A percentile compares a stretch with the other conserved stretches of the same genome.
These are phyloP conservation scores for Phytophthora meadii DNA, from an alignment of 352 stramenopile genomes.

Conservation along the genomic window DNA sequence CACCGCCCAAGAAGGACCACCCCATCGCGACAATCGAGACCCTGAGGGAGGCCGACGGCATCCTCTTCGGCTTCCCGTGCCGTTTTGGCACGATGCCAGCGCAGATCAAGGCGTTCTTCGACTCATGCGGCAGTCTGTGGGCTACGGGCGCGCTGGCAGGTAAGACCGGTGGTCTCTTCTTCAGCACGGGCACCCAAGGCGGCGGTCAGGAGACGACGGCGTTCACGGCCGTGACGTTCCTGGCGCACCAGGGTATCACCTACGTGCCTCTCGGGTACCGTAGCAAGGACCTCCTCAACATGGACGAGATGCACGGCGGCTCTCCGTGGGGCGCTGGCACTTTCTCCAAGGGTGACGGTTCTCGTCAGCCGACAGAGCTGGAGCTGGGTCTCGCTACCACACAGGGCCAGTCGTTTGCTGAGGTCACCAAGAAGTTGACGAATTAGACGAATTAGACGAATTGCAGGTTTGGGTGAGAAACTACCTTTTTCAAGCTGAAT, in stretches of 20 bases:
- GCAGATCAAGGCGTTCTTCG: slow-evolving; percentile 1
- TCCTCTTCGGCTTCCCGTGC: slow-evolving; percentile 4
- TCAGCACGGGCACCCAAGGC: slow-evolving; percentile 1
- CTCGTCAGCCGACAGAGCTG: slow-evolving; percentile 5
- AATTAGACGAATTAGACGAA: too few relatives aligned
- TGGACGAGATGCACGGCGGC: slow-evolving; percentile 2
- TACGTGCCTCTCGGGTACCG: slow-evolving; percentile 3
- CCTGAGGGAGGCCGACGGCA: neutral
- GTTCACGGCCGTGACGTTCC: slow-evolving; percentile 1
- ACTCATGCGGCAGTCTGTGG: neutral
- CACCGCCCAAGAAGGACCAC: neutral
- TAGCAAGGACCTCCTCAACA: slow-evolving; percentile 1
- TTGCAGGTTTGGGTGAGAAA: too few relatives aligned
- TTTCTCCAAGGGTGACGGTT: neutral
- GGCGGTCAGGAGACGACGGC: neutral
- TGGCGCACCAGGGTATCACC: neutral
- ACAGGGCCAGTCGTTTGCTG: too few relatives aligned
- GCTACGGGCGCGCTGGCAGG: neutral
- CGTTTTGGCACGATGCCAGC: slow-evolving; percentile 1
- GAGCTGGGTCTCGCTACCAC: neutral
- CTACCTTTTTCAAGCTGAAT: neutral
- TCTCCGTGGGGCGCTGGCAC: neutral
- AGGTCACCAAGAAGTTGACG: too few relatives aligned
- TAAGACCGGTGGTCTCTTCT: neutral
- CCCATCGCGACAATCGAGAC: neutral